A percentile compares a stretch with the other conserved stretches of the same genome.
phyloP scores from a whole-genome alignment of 192 early-diverging fungal genomes.

The Coemansia sp. region DNA sequence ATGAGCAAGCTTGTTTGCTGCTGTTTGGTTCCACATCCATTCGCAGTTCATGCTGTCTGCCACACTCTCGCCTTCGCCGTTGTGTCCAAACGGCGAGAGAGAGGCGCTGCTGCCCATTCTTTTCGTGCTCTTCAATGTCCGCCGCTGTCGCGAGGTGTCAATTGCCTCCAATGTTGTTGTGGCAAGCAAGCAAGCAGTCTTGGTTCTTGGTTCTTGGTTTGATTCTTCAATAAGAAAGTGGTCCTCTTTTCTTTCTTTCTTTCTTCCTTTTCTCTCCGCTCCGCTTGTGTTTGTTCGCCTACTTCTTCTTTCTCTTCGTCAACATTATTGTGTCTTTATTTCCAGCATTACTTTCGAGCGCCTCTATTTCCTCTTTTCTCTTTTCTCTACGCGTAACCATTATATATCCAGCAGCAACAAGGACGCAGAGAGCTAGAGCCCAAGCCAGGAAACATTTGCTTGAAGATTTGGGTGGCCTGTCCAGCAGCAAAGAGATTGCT shows the following conservation, averaged over 20 bases:
- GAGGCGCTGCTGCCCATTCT: too few species aligned
- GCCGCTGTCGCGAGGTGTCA: too few species aligned
- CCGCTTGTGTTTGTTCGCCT: too few species aligned
- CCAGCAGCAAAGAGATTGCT: neutral
- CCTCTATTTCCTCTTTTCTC: neutral
- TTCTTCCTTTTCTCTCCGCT: neutral
- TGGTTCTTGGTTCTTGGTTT: neutral
- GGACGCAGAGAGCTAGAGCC: too few species aligned
- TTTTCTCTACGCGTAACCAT: neutral
- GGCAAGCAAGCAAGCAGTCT: neutral
- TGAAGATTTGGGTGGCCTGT: neutral
- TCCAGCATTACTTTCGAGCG: neutral
- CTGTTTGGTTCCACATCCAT: constrained; percentile 1
- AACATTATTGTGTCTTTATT: too few species aligned
- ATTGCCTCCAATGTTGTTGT: too few species aligned
- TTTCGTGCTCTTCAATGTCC: too few species aligned
- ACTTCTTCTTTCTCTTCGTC: too few species aligned
- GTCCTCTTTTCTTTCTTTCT: neutral
- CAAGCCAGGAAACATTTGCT: neutral
- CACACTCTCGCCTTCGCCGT: neutral
- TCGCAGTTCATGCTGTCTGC: neutral
- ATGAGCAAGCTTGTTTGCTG: neutral
- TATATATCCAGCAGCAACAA: neutral
- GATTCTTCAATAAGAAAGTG: neutral
- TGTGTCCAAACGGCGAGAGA: too few species aligned